These are phyloP conservation scores for Capsicum pubescens DNA, from an alignment of 257 asterid species.

Conservation along the genomic window DNA sequence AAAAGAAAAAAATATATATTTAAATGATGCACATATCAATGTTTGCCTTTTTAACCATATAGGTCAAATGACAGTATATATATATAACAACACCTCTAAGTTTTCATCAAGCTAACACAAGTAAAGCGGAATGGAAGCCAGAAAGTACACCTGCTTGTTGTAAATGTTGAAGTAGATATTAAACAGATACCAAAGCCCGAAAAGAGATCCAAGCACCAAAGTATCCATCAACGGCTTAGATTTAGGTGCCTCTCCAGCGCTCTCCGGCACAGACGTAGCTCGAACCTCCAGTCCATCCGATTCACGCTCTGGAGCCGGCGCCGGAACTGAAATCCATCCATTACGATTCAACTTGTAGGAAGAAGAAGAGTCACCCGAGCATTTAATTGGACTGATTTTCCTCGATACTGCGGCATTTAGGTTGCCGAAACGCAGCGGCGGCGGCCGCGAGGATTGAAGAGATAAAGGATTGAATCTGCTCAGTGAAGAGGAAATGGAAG, in stretches of 20 bases:
- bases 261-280: slow-evolving; percentile 59
- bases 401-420: slow-evolving; percentile 9
- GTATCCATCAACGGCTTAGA: slow-evolving; percentile 56
- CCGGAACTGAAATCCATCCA: slow-evolving; percentile 59
- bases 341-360: slow-evolving; percentile 39
- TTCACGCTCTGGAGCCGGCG: slow-evolving; percentile 31
- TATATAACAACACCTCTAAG: too few species aligned
- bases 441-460: slow-evolving; percentile 15
- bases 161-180: slow-evolving; percentile 96
- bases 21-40: too few species aligned
- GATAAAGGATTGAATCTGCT: slow-evolving; percentile 37
- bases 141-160: slow-evolving; percentile 73
- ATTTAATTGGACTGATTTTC: slow-evolving; percentile 40
- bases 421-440: slow-evolving; percentile 34
- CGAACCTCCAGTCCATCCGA: slow-evolving; percentile 48
- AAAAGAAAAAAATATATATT: too few species aligned
- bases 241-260: slow-evolving; percentile 58
- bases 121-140: neutral
- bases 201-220: slow-evolving; percentile 76
- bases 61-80: too few species aligned
- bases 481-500: neutral
- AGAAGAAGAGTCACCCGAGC: slow-evolving; percentile 42
- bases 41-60: too few species aligned
- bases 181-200: slow-evolving; percentile 91
- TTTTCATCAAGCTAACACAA: neutral